Evolutionary conservation across 768 basidiomycete species (phyloP).

Genomic region (Saitozyma podzolica): DNA sequence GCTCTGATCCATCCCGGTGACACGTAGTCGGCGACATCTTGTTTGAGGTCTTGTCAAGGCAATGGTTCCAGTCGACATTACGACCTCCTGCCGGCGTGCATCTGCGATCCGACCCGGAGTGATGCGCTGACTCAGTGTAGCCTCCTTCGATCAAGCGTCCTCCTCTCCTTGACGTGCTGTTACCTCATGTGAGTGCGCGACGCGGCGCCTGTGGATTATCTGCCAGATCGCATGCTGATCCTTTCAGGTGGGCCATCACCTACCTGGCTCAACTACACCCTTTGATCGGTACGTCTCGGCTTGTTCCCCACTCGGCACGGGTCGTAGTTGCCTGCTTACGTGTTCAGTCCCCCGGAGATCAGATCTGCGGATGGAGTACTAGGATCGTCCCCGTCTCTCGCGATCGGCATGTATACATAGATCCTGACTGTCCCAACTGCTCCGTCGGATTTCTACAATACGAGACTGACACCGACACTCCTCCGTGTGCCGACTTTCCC

Average conservation of each 20-base stretch:
- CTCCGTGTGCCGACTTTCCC: background rate
- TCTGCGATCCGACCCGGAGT: background rate
- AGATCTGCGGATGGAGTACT: slow-evolving; percentile 28
- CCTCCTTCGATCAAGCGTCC: slow-evolving; percentile 73
- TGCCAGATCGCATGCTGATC: background rate
- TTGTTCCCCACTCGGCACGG: background rate
- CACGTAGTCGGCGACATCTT: no score
- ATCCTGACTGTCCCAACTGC: background rate
- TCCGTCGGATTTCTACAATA: background rate
- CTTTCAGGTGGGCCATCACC: slow-evolving; percentile 77
- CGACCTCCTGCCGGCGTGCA: background rate
- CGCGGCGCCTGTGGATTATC: no score
- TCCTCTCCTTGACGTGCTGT: slow-evolving; percentile 76
- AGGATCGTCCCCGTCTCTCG: background rate
- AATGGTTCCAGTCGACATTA: no score
- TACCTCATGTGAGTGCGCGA: slow-evolving; percentile 78
- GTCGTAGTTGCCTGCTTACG: background rate
- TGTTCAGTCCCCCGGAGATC: slow-evolving; percentile 27
- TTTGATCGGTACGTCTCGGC: slow-evolving; percentile 65
- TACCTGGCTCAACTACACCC: slow-evolving; percentile 93
- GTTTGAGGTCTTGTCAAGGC: no score
- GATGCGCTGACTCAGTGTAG: slow-evolving; percentile 55
- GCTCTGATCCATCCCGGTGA: background rate
- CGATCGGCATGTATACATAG: slow-evolving; percentile 7
- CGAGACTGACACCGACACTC: background rate